Evolutionary conservation across 78 protist species (phyloP).

Genomic region (Dictyostelium purpureum): DNA sequence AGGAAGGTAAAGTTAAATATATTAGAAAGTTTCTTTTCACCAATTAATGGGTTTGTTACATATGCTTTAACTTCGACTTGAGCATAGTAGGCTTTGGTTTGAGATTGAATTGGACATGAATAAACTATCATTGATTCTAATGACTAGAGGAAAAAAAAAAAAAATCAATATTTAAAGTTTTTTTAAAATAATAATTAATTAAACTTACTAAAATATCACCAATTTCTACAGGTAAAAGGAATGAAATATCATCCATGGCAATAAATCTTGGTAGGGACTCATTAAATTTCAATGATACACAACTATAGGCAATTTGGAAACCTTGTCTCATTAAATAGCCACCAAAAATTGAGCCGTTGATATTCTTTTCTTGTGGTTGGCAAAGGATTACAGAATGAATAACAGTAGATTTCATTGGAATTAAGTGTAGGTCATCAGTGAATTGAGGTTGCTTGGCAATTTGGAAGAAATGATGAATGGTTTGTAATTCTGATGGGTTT

Average conservation of each 20-base stretch:
- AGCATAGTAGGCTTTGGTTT: background rate
- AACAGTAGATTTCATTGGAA: constrained; percentile 51
- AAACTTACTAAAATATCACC: constrained; percentile 72
- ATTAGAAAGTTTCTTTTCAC: constrained; percentile 50
- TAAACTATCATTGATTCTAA: constrained; percentile 63
- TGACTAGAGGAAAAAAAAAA: too few relatives aligned
- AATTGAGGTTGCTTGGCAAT: background rate
- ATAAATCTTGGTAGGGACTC: constrained; percentile 43
- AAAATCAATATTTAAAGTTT: too few relatives aligned
- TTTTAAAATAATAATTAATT: too few relatives aligned
- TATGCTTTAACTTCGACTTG: constrained; percentile 72
- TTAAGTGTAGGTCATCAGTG: too few relatives aligned
- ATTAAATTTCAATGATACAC: constrained; percentile 29
- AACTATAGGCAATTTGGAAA: constrained; percentile 66
- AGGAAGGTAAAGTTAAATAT: constrained; percentile 71
- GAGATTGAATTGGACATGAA: background rate
- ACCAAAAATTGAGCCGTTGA: constrained; percentile 77
- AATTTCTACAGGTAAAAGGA: constrained; percentile 61
- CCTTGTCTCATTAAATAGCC: constrained; percentile 77
- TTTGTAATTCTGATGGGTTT: constrained; percentile 24
- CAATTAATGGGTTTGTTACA: constrained; percentile 42
- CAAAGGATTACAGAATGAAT: constrained; percentile 46
- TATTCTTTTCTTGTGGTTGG: constrained; percentile 79
- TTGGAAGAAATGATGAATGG: constrained; percentile 70
- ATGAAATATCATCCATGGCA: constrained; percentile 68